Base-by-base conservation (phyloP, 2,329 filamentous ascomycete species). In the Neonectria faginata region DNA sequence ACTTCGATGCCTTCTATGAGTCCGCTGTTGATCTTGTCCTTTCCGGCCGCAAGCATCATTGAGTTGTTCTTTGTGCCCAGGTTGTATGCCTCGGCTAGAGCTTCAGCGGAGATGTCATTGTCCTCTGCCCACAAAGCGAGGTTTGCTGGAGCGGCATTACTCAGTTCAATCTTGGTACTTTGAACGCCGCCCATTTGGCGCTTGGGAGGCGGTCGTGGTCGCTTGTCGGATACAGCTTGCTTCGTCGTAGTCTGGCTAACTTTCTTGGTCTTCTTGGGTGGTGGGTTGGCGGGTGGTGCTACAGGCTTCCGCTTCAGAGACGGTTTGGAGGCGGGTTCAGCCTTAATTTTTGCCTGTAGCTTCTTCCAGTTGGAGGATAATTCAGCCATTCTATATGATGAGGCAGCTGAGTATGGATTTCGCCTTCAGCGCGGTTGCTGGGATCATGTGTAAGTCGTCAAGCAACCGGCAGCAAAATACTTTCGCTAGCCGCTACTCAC, bases 311-410 rank as follows among this genome's bases (percentile, higher is more conserved):
- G 80, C 66, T 84, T 83, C 14, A 78, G 57, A 78, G 80, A 68
- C n/a, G 78, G 63, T 16, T 76, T 73, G 16, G 78, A 72, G n/a
- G 78, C 64, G 29, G 81, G 77, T 64, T 85, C 82, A 44, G 82
- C 76, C 73, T 86, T 83, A 71, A 88, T 80, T 72, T 85, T 85
- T 69, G 86, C 86, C 80, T 93, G 91, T 59, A 94, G 84, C 80
- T 87, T 91, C 80, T 93, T 93, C 92, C 92, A 94, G 76, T 94
- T 94, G 58, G 86, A 88, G 12, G 88, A 91, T 36, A 90, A 79
- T 71, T 81, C 81, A 41, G 78, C 77, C 79, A 81, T 81, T 72
- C 48, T 62, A 10, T 62, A 44, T 1, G 10, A 44, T n/a, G 5
- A 18, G 29, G 33, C 20, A 22, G 14, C 33, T 14, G n/a, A 14